These are phyloP conservation scores for Ganoderma multipileum DNA, from an alignment of 1,284 basidiomycete species.

Conservation along the genomic window DNA sequence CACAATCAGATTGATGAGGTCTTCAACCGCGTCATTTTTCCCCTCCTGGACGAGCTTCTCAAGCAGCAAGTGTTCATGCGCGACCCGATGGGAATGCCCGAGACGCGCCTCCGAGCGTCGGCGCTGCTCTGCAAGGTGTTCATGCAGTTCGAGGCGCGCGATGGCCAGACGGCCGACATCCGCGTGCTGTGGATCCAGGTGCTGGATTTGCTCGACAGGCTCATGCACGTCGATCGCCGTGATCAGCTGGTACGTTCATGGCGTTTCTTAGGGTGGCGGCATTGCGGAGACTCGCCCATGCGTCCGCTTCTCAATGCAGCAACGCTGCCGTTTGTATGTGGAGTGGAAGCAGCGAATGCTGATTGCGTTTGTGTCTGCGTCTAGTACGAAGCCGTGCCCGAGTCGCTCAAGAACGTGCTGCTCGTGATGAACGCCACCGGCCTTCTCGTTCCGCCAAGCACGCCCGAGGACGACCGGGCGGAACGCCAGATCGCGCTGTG, in stretches of 20 bases:
- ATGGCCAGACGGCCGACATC: constrained; percentile 74
- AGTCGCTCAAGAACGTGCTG: constrained; percentile 96
- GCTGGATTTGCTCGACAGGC: constrained; percentile 88
- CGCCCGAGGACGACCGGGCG: constrained; percentile 58
- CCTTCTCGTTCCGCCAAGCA: constrained; percentile 78
- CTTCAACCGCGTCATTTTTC: constrained; percentile 92
- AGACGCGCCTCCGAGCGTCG: constrained; percentile 88
- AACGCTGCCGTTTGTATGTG: background rate
- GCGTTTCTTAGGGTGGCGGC: background rate
- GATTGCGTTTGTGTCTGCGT: constrained; percentile 19
- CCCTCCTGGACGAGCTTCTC: constrained; percentile 90
- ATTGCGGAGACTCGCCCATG: constrained; percentile 3
- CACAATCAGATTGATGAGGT: constrained; percentile 78
- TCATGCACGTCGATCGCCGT: constrained; percentile 86
- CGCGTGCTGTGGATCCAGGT: constrained; percentile 89
- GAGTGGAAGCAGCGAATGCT: constrained; percentile 14
- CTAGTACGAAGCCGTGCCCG: constrained; percentile 92
- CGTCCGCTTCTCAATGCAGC: background rate
- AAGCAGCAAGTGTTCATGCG: constrained; percentile 83
- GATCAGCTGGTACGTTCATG: constrained; percentile 81
- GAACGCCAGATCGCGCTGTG: constrained; percentile 81
- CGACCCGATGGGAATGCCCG: constrained; percentile 88
- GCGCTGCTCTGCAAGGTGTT: constrained; percentile 94
- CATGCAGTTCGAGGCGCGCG: constrained; percentile 88
- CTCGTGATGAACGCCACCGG: constrained; percentile 94